Evolutionary conservation across 805 yeast genomes (phyloP).

Genomic region (Saturnispora kantuleensis): DNA sequence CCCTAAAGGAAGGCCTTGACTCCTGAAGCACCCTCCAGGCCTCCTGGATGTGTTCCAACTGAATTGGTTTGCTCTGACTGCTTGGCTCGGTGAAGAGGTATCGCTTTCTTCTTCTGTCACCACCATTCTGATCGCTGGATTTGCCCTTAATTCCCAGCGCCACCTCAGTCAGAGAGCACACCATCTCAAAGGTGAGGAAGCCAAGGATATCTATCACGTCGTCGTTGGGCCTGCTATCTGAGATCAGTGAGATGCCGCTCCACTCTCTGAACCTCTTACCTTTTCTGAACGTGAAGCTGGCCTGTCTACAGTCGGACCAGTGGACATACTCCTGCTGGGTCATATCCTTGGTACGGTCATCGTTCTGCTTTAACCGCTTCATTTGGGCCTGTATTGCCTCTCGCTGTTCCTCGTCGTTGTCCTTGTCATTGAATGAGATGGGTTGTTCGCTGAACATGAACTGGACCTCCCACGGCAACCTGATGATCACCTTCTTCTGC

Average conservation of each 20-base stretch:
- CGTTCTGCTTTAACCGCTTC: conserved; percentile 83
- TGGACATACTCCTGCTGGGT: conserved; percentile 96
- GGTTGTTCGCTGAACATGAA: conserved; percentile 92
- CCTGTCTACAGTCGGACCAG: conserved; percentile 98
- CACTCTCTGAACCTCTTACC: conserved; percentile 93
- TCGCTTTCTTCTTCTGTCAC: conserved; percentile 36
- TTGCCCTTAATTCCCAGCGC: conserved; percentile 67
- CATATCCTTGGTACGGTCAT: conserved; percentile 87
- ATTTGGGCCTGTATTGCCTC: conserved; percentile 85
- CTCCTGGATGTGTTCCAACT: conserved; percentile 74
- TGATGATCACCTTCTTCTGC: conserved; percentile 65
- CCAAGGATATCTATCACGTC: conserved; percentile 95
- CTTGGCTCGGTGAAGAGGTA: conserved; percentile 83
- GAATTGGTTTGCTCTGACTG: conserved; percentile 66
- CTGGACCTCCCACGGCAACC: conserved; percentile 91
- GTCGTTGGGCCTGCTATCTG: conserved; percentile 89
- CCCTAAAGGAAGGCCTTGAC: conserved; percentile 44
- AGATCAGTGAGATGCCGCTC: conserved; percentile 78
- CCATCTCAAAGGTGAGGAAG: conserved; percentile 91
- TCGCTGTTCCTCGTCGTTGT: conserved; percentile 72
- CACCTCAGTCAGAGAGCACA: conserved; percentile 86
- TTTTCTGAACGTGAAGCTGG: conserved; percentile 89
- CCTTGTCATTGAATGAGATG: conserved; percentile 44
- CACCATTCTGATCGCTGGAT: conserved; percentile 31
- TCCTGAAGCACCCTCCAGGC: conserved; percentile 79